These are phyloP conservation scores for Brassica juncea DNA, from an alignment of 345 rosid genomes.

Conservation along the genomic window DNA sequence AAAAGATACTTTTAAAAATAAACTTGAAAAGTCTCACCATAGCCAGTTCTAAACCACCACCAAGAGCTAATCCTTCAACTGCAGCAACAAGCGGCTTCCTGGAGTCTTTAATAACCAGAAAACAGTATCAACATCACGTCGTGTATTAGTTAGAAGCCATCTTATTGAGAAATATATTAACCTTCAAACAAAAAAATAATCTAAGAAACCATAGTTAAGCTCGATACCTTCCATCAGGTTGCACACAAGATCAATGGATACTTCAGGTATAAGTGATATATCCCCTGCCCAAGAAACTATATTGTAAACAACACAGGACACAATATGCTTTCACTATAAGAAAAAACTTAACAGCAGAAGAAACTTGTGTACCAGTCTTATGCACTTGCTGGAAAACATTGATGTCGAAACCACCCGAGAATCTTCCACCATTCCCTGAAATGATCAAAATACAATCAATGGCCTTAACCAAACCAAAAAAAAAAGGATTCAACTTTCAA, in stretches of 20 bases:
- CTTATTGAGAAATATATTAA: neutral
- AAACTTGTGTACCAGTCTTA: slow-evolving; percentile 51
- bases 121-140: slow-evolving; percentile 20
- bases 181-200: neutral
- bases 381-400: slow-evolving; percentile 79
- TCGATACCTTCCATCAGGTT: slow-evolving; percentile 76
- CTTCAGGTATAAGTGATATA: slow-evolving; percentile 69
- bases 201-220: neutral
- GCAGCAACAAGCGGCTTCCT: slow-evolving; percentile 97
- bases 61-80: slow-evolving; percentile 90
- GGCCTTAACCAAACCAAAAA: slow-evolving; percentile 24
- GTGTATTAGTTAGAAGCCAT: neutral
- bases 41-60: slow-evolving; percentile 81
- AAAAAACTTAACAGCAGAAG: slow-evolving; percentile 1
- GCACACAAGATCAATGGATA: slow-evolving; percentile 75
- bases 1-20: slow-evolving; percentile 1
- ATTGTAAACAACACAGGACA: neutral
- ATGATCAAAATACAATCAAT: slow-evolving; percentile 3
- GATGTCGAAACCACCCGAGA: slow-evolving; percentile 91
- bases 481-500: neutral
- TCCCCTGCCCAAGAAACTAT: slow-evolving; percentile 59
- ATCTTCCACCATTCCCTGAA: slow-evolving; percentile 79
- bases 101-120: slow-evolving; percentile 50
- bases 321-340: neutral
- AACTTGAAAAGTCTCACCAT: slow-evolving; percentile 54